Conservation (phyloP, 2,329 filamentous ascomycete species). For the Microsporum audouinii region DNA sequence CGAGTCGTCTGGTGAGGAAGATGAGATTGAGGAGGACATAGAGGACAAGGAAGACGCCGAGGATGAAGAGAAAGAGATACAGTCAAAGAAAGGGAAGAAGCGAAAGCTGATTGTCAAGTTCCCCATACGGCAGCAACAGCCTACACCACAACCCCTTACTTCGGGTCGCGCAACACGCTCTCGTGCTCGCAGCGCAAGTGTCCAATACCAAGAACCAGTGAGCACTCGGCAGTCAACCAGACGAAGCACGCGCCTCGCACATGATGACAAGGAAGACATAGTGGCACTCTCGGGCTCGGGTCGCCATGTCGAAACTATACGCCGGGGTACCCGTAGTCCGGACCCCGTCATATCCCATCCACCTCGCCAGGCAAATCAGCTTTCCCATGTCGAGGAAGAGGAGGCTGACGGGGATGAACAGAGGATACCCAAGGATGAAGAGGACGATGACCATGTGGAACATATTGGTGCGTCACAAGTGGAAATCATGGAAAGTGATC, state of each 20-base stretch:
- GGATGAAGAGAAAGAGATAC: constrained; percentile 18
- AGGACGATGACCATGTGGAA: neutral
- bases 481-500: constrained; percentile 35
- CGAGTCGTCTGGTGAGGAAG: constrained; percentile 37
- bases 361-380: neutral
- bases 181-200: constrained; percentile 23
- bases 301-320: constrained; percentile 44
- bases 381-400: neutral
- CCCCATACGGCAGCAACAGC: constrained; percentile 14
- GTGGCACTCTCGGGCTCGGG: constrained; percentile 49
- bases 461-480: constrained; percentile 23
- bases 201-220: constrained; percentile 10
- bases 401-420: neutral
- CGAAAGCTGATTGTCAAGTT: constrained; percentile 10
- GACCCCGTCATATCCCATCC: constrained; percentile 18
- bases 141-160: constrained; percentile 7
- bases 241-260: constrained; percentile 49
- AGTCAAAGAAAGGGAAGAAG: neutral
- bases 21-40: constrained; percentile 17
- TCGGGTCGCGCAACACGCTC: constrained; percentile 17
- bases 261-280: constrained; percentile 46
- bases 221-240: constrained; percentile 25
- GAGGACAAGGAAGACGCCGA: constrained; percentile 18
- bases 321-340: constrained; percentile 44
- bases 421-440: constrained; percentile 1